A percentile compares a stretch with the other conserved stretches of the same genome.
phyloP scores from a whole-genome alignment of 2,329 filamentous ascomycete genomes.

The Claviceps sp. region DNA sequence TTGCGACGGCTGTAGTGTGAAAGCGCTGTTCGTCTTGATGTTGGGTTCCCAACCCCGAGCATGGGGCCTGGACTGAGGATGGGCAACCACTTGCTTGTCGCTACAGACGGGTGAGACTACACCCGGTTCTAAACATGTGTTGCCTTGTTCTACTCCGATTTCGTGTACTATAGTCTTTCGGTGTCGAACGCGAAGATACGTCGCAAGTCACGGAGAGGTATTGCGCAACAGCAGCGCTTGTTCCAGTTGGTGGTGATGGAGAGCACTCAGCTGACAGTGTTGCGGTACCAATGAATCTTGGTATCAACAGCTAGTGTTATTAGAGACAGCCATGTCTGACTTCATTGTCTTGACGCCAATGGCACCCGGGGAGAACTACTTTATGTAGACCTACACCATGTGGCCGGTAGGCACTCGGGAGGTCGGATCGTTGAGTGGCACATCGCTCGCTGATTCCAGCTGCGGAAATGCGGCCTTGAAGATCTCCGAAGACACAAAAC shows the following conservation, averaged over 20 bases:
- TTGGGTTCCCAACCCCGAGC: no score
- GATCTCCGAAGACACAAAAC: neutral
- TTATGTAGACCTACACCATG: no score
- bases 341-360: no score
- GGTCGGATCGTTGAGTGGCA: neutral
- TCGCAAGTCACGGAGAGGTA: neutral
- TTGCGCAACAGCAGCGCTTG: neutral
- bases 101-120: neutral
- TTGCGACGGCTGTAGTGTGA: neutral
- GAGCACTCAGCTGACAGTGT: neutral
- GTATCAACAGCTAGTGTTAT: neutral
- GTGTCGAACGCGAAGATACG: neutral
- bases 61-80: neutral
- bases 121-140: neutral
- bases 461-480: neutral
- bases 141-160: neutral
- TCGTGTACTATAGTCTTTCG: neutral
- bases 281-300: neutral
- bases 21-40: neutral
- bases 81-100: neutral
- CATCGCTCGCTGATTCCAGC: neutral
- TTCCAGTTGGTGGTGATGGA: neutral
- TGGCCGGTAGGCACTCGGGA: no score
- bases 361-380: no score
- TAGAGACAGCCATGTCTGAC: no score